Base-by-base conservation (phyloP, 176 grass and related monocot genomes). In the Triticum turgidum region DNA sequence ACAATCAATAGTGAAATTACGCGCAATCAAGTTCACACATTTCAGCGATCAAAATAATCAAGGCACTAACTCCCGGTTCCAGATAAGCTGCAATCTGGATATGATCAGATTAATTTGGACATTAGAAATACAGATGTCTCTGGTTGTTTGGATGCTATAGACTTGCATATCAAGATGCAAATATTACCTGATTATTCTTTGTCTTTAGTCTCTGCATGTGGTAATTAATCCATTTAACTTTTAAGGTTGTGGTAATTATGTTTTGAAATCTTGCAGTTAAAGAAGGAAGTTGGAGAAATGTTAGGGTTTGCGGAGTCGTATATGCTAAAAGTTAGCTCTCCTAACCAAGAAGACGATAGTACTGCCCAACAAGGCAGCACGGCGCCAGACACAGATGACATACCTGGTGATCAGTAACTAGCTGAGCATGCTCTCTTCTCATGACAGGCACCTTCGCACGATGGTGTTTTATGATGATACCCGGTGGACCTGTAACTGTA, bases 251-350 rank as follows among this genome's bases (percentile, higher is more conserved):
- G 9, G 58, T 61, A 29, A 73, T 71, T 79, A 32, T 67, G 35
- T 61, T 84, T 54, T 83, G 65, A 69, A 72, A 52, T 30, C 17
- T 67, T 85, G 80, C 94, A 99, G 97, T 94, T 94, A 56, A 96
- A 91, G 83, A 92, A 89, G 63, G 97, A 99, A 87, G 90, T 87
- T 5, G 63, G 79, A 14, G 82, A 93, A 47, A 96, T 96, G 94
- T 49, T 96, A 81, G 88, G 86, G 73, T 89, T 96, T 42, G 97
- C 94, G 3, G 82, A 77, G 25, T 71, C 71, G 1, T 94, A 87
- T 88, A 84, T 99, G 76, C 86, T 49, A 69, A 94, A 89, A 51
- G 86, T 72, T 65, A 80, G 25, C 61, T 80, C 76, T 22, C 29
- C 87, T 44, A 86, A 58, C 88, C 74, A 87, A 73, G 90, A 92